Evolutionary conservation across 2,329 filamentous ascomycete species (phyloP), one percentile per base, ranked within the genome.

Genomic region (Fusarium lateritium): DNA sequence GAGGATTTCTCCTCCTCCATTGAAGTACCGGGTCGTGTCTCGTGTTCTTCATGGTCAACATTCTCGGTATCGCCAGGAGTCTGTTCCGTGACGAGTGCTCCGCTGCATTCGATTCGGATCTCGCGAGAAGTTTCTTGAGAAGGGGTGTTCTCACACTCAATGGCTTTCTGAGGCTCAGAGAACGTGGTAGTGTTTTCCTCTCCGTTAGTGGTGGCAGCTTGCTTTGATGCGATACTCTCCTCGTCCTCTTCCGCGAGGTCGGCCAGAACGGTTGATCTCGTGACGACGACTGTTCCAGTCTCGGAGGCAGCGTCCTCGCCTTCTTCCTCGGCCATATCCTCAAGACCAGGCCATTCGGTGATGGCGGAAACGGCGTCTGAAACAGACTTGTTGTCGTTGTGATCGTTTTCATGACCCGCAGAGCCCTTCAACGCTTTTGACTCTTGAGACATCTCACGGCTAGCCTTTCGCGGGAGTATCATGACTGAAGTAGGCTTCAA

Each of bases 341-440:
- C 43, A 4, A 53, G 22, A 2, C 13, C 36, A 4, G 45, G 40
- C 7, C 46, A 47, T 39, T 34, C 50, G 10, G 64, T 52, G 11
- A 67, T 54, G 9, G 46, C 38, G 10, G 63, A 64, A 11, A 40
- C 57, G 17, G 49, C 55, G 2, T 55, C 57, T 6, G 40, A 19
- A 10, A 58, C n/a, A 33, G 51, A 62, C 13, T 38, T 38, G 13
- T 26, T 24, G 24, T 56, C 45, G 17, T 49, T 47, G 15, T 54
- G 22, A 17, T 46, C 19, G 4, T 39, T 28, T 14, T 22, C 40
- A 19, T 4, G 33, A 13, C 28, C 19, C 15, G 6, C 7, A 8
- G 26, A 33, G 13, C 11, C 22, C 28, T 31, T 13, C 28, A 31
- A 31, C 11, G 28, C 3, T 31, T 31, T 31, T 10, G 10, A 13